These are phyloP conservation scores for Colletotrichum brevisporum DNA, from an alignment of 2,329 filamentous ascomycete genomes.

Conservation along the genomic window DNA sequence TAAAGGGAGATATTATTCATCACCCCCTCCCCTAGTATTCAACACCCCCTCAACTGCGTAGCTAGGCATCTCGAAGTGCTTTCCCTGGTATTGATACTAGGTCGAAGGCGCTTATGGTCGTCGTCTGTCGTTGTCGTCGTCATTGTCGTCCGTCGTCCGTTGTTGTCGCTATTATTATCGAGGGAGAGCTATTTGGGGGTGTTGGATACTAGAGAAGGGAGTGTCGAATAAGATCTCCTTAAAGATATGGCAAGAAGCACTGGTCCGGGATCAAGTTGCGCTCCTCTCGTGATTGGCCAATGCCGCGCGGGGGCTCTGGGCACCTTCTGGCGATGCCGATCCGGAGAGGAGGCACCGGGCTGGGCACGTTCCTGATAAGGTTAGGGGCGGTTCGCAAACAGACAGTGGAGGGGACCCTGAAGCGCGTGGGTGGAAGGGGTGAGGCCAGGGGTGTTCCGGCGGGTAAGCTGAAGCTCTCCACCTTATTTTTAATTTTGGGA, in stretches of 20 bases:
- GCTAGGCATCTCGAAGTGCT: no score
- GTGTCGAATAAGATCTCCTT: no score
- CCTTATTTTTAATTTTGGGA: conserved; percentile 40
- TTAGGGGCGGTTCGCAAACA: conserved; percentile 32
- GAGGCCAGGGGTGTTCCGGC: conserved; percentile 18
- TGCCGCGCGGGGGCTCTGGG: conserved; percentile 32
- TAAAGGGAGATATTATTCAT: no score
- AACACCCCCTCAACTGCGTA: no score
- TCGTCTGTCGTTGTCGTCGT: no score
- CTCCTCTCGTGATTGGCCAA: conserved; percentile 40
- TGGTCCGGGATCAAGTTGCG: conserved; percentile 33
- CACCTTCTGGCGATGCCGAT: conserved; percentile 34
- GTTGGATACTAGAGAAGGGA: no score
- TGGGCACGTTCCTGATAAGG: conserved; percentile 39
- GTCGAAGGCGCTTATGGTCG: no score
- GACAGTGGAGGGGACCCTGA: conserved; percentile 38
- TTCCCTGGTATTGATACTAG: no score
- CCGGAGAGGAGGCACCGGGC: conserved; percentile 35
- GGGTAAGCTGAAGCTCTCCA: conserved; percentile 40
- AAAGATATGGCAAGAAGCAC: neutral
- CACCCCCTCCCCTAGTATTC: no score
- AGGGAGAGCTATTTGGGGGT: no score
- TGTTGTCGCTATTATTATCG: no score
- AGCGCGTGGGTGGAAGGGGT: conserved; percentile 28
- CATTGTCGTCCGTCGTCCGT: no score